Base-by-base conservation (phyloP, 495 filamentous ascomycete genomes). In the Penicillium flavigenum region DNA sequence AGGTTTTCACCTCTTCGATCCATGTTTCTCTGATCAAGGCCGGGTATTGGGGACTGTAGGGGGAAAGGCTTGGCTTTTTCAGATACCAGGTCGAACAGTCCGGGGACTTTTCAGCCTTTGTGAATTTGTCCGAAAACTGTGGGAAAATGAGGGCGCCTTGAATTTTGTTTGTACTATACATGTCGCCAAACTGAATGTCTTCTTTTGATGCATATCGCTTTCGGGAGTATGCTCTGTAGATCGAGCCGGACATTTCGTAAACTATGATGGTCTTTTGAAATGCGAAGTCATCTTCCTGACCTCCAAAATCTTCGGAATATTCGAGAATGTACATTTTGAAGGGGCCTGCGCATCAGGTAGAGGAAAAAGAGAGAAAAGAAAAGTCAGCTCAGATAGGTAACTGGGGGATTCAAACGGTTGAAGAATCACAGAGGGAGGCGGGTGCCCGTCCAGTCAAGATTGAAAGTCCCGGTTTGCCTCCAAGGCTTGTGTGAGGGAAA, bases 1-100 rank as follows among this genome's bases (percentile, higher is more conserved):
- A 65, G 27, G 54, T 60, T 8, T 49, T 48, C 43, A 45, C 36
- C 52, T 63, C 60, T 44, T 57, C 38, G 3, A 60, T 19, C 44
- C 63, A 27, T 0, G 50, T 41, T 7, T 53, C 55, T 29, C 43
- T 16, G 17, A 61, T 45, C 5, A 45, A 24, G 9, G 32, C 39
- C 14, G 59, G 54, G n/a, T 56, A 45, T 1, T 46, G 20, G 34
- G 48, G 47, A n/a, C 6, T 52, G 47, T 61, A 58, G 11, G 48
- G 16, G 8, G 50, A 58, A 6, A 61, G 46, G 16, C 38, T 46
- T n/a, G 59, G 47, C 38, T 29, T 48, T 27, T 61, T 61, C 1
- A 61, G 17, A 55, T 49, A 54, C 41, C 48, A 43, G 0, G 12
- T 39, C 11, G 44, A 47, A 5, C 8, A 26, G 10, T 39, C 42